These are phyloP conservation scores for Gymnopilus dilepis DNA, from an alignment of 768 basidiomycete species.

Conservation along the genomic window DNA sequence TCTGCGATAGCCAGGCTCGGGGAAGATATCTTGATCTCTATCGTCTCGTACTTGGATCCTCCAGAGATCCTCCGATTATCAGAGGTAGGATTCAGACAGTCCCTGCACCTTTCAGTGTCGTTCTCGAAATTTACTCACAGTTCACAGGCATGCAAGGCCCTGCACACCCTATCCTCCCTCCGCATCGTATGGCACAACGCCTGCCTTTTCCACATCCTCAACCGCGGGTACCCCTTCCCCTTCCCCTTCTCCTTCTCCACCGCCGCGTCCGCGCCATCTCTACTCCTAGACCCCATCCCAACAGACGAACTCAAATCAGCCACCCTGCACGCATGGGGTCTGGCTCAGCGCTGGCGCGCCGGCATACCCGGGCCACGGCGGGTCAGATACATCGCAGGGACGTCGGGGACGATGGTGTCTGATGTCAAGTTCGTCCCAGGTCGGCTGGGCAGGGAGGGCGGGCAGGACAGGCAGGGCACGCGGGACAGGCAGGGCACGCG, in stretches of 20 bases:
- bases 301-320: constrained; percentile 49
- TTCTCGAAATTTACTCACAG: no score
- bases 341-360: constrained; percentile 56
- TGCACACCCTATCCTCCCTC: constrained; percentile 48
- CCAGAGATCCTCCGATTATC: constrained; percentile 47
- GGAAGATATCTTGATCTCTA: constrained; percentile 38
- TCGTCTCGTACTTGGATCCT: constrained; percentile 38
- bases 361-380: constrained; percentile 16
- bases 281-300: constrained; percentile 38
- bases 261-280: constrained; percentile 57
- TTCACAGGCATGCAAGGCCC: constrained; percentile 54
- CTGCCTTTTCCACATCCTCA: constrained; percentile 47
- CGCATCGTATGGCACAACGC: constrained; percentile 64
- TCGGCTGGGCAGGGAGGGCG: constrained; percentile 40
- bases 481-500: constrained; percentile 41
- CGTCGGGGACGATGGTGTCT: constrained; percentile 50
- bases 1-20: neutral
- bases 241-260: constrained; percentile 42
- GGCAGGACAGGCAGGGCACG: no score
- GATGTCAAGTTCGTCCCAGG: constrained; percentile 60
- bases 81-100: no score
- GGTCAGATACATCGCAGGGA: constrained; percentile 33
- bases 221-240: constrained; percentile 57
- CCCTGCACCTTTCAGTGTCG: no score
- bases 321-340: constrained; percentile 47